These are phyloP conservation scores for Papilionanthe hybrid DNA, from an alignment of 116 monocot genomes.

Conservation along the genomic window DNA sequence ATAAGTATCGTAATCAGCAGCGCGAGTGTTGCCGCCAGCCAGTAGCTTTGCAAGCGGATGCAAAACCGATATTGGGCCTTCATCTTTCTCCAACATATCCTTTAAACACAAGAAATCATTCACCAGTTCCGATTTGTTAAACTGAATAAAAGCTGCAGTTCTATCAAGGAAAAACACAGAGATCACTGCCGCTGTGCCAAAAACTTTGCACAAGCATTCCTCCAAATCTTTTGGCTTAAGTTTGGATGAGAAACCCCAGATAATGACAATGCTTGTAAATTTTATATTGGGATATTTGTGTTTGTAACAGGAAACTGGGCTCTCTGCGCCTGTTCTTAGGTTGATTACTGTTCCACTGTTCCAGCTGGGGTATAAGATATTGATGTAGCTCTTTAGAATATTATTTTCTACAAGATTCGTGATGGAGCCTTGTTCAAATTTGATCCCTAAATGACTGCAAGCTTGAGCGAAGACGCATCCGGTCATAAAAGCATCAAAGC, in stretches of 20 bases:
- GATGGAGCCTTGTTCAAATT: conserved; percentile 46
- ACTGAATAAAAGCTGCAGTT: conserved; percentile 72
- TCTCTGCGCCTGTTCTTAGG: conserved; percentile 56
- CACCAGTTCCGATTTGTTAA: conserved; percentile 54
- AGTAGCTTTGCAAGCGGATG: conserved; percentile 69
- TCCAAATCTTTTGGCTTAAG: conserved; percentile 52
- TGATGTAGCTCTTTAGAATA: conserved; percentile 60
- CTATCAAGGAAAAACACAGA: conserved; percentile 69
- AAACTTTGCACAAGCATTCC: conserved; percentile 51
- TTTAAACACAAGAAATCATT: conserved; percentile 68
- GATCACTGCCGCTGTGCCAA: conserved; percentile 52
- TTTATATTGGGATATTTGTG: conserved; percentile 40
- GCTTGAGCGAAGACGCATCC: conserved; percentile 89
- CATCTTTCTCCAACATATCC: conserved; percentile 49
- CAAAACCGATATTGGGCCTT: conserved; percentile 50
- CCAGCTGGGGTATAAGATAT: conserved; percentile 61
- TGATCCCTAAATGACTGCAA: conserved; percentile 68
- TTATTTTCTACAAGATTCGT: conserved; percentile 30
- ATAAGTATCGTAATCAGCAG: conserved; percentile 70
- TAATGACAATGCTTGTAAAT: conserved; percentile 46
- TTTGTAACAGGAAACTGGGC: conserved; percentile 38
- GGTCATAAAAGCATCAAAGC: conserved; percentile 98
- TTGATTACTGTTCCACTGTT: conserved; percentile 69
- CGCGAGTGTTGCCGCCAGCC: conserved; percentile 73
- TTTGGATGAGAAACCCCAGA: conserved; percentile 77